These are phyloP conservation scores for Fusarium sp. DNA, from an alignment of 2,329 filamentous ascomycete genomes.

Conservation along the genomic window DNA sequence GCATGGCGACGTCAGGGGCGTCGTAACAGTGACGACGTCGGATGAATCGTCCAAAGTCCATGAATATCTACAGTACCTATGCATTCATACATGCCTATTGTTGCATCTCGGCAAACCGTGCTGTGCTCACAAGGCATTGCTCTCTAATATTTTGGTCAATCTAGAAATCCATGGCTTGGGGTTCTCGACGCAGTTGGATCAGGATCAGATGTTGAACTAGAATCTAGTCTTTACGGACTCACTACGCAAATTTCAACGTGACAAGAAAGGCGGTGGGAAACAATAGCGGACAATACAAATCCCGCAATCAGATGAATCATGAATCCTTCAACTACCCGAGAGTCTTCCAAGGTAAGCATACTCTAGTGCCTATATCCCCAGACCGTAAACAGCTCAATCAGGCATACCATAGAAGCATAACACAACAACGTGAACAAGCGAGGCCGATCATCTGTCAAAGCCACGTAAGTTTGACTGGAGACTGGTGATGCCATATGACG, in stretches of 20 bases:
- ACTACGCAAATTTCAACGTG: background rate
- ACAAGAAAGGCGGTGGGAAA: background rate
- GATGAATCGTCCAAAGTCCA: background rate
- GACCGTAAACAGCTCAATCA: background rate
- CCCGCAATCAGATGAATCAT: background rate
- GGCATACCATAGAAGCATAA: background rate
- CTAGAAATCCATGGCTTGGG: rapidly evolving
- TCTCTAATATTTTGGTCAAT: background rate
- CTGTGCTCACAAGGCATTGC: background rate
- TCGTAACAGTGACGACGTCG: background rate
- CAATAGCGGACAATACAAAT: background rate
- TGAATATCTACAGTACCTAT: background rate
- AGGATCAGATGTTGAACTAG: no score
- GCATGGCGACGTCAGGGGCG: background rate
- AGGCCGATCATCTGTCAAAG: background rate
- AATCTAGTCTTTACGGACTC: background rate
- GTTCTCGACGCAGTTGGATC: background rate
- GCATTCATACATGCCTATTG: background rate
- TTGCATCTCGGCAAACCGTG: no score
- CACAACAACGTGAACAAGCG: background rate
- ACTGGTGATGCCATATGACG: background rate
- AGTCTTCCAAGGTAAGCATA: background rate
- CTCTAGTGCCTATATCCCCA: background rate
- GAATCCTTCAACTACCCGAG: background rate
- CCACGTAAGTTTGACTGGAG: background rate